A percentile compares a stretch with the other conserved stretches of the same genome.
Conservation (phyloP, 805 yeast genomes). For the Candida palmyrensis region DNA sequence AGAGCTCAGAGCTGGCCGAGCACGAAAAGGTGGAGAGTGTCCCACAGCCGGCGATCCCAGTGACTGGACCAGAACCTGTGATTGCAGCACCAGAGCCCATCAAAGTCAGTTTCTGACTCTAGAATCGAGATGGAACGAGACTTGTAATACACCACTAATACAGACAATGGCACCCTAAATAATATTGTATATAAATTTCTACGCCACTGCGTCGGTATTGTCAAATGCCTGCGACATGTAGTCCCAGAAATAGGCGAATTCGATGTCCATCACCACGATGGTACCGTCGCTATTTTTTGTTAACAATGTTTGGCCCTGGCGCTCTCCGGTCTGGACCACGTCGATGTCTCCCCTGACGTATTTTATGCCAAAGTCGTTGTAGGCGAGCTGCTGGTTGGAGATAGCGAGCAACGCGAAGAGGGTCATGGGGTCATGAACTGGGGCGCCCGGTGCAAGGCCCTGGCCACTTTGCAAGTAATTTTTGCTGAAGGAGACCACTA, state of each 20-base stretch:
- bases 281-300: conserved; percentile 12
- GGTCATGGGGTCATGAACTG: conserved; percentile 79
- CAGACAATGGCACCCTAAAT: no score
- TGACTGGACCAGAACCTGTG: no score
- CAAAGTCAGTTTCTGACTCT: no score
- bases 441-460: conserved; percentile 50
- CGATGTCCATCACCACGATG: conserved; percentile 12
- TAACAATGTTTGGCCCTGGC: conserved; percentile 23
- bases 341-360: conserved; percentile 19
- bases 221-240: conserved; percentile 13
- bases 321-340: conserved; percentile 24
- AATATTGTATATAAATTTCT: no score
- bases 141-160: no score
- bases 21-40: no score
- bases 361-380: conserved; percentile 17
- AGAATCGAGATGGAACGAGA: no score
- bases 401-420: conserved; percentile 53
- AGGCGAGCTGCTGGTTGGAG: conserved; percentile 14
- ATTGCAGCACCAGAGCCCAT: no score
- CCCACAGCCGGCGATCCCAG: no score
- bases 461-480: conserved; percentile 8
- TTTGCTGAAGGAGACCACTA: conserved; percentile 17
- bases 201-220: conserved; percentile 9
- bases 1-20: no score
- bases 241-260: conserved; percentile 13